These are phyloP conservation scores for Vickermania ingenoplastis DNA, from an alignment of 208 protist species.

Conservation along the genomic window DNA sequence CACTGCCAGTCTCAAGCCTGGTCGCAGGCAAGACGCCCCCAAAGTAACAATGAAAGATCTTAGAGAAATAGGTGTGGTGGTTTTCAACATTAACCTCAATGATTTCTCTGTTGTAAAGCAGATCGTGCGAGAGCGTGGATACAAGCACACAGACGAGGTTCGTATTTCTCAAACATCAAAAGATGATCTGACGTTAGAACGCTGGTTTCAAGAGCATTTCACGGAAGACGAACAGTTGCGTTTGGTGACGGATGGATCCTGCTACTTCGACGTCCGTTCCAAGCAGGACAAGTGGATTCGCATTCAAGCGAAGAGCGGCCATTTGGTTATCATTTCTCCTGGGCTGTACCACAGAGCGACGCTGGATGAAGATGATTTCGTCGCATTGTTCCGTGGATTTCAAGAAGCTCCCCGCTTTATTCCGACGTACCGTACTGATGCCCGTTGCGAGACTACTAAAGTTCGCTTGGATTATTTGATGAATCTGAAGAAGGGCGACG, in stretches of 20 bases:
- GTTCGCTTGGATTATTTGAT: constrained; percentile 78
- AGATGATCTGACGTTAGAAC: constrained; percentile 77
- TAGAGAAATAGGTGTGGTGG: constrained; percentile 68
- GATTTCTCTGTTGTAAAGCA: constrained; percentile 83
- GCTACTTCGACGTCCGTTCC: constrained; percentile 87
- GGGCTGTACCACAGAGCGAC: constrained; percentile 83
- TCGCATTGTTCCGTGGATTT: constrained; percentile 73
- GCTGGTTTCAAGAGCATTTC: constrained; percentile 91
- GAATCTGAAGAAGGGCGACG: constrained; percentile 82
- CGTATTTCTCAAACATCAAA: constrained; percentile 82
- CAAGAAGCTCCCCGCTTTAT: constrained; percentile 75
- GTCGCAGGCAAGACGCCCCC: constrained; percentile 34
- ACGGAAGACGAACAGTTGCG: constrained; percentile 91
- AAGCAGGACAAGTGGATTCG: constrained; percentile 91
- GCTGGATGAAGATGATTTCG: constrained; percentile 85
- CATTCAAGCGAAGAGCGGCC: constrained; percentile 56
- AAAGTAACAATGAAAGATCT: constrained; percentile 57
- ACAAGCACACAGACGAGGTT: constrained; percentile 87
- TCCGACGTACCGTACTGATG: constrained; percentile 63
- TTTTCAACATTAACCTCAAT: constrained; percentile 73
- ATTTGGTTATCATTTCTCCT: constrained; percentile 79
- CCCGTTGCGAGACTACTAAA: constrained; percentile 54
- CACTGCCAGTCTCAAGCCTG: constrained; percentile 66
- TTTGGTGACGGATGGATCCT: constrained; percentile 82
- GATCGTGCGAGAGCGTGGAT: constrained; percentile 76